Evolutionary conservation across 805 yeast genomes (phyloP).

Genomic region (Phaffomyces antillensis): DNA sequence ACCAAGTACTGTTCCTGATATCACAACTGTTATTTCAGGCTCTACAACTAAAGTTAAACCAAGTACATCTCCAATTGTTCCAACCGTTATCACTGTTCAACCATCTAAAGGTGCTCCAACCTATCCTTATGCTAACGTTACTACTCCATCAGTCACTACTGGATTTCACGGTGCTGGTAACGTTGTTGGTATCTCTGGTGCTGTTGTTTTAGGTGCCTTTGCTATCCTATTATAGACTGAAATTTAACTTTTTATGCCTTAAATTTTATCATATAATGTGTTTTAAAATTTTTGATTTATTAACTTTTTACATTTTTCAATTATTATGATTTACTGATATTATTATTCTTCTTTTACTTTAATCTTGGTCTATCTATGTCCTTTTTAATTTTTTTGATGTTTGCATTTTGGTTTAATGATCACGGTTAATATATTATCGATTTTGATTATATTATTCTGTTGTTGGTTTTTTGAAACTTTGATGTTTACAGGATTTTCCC

Average conservation of each 20-base stretch:
- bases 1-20: background rate
- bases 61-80: background rate
- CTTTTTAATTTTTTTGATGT: background rate
- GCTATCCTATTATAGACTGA: conserved; percentile 7
- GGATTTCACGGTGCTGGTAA: conserved; percentile 8
- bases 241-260: background rate
- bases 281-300: background rate
- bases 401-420: too few relatives aligned
- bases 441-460: too few relatives aligned
- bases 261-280: background rate
- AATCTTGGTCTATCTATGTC: too few relatives aligned
- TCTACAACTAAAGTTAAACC: too few relatives aligned
- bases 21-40: background rate
- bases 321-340: background rate
- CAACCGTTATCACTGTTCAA: background rate
- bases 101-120: too few relatives aligned
- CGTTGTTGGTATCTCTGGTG: conserved; percentile 3
- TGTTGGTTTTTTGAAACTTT: too few relatives aligned
- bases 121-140: background rate
- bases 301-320: background rate
- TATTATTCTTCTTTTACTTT: background rate
- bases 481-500: too few relatives aligned
- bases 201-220: conserved; percentile 6
- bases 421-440: too few relatives aligned
- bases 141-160: conserved; percentile 4